Base-by-base conservation (phyloP, 805 yeast genomes). In the Ogataea angusta region DNA sequence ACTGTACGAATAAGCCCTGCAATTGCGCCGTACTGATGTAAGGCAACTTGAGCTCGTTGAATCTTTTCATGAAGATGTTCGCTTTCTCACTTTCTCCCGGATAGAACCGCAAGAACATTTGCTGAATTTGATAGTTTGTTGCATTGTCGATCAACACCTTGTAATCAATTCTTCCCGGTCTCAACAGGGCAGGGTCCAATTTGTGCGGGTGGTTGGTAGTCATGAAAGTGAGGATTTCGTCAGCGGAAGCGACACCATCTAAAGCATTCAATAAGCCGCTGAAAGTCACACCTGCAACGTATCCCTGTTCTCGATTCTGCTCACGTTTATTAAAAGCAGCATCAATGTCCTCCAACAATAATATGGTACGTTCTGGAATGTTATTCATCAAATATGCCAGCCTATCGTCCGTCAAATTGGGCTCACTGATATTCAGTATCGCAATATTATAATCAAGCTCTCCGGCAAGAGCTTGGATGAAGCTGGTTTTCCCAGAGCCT, bases 181-280 rank as follows among this genome's bases (percentile, higher is more conserved):
- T 74, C 60, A 93, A 67, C 31, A 93, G 73, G 0, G 99, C 99
- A 1, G 96, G 88, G 56, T 93, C 99, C 27, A 93, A 69, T 48
- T 78, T 78, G 48, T 93, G 98, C 0, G 97, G 96, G 57, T 93
- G 99, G 63, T 93, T 93, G 15, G 99, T 91, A 15, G 99, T 93
- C 99, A 93, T 93, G 63, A 93, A 93, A 0, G 97, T 91, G 24
- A 93, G 73, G 33, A 96, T 84, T 58, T 93, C 98, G 58, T 93
- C 99, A 2, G 97, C 95, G 21, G 96, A 86, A 3, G 98, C 93
- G 13, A 93, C 98, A 34, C 99, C 99, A 62, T 93, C 99, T 34
- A 93, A 69, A 0, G 99, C 96, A 59, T 93, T 93, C 45, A 93
- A 67, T 33, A 93, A 69, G 0, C 99, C 99, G 42, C 96, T 86